Base-by-base conservation (phyloP, 148 eudicot genomes). In the Rhododendron ovatum region DNA sequence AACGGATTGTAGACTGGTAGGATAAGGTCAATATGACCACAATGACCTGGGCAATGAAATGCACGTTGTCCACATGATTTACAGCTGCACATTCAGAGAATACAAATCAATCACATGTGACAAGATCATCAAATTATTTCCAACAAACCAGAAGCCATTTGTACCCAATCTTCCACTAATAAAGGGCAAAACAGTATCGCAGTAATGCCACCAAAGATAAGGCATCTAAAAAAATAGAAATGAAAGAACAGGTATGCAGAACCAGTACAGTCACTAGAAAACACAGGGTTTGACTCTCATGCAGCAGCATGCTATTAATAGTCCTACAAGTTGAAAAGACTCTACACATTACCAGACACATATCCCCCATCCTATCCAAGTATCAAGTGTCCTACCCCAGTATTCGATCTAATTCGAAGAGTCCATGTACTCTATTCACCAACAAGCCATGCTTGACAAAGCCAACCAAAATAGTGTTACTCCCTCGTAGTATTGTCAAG, bases 1-100 rank as follows among this genome's bases (percentile, higher is more conserved):
- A 97, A 86, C 3, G 99, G 99, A 77, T 95, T 95, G 89, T 92
- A 95, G 85, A 90, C 93, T 35, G 89, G 85, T 78, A 90, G 84
- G 65, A 92, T 90, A 81, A 97, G 95, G 41, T 95, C 96, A 71
- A 97, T 93, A 88, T 97, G 96, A 78, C 99, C 99, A 89, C 94
- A 97, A 91, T 97, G 99, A 86, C 99, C 99, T 2, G 94, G 87
- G 89, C 99, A 97, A 83, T 83, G 28, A 87, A 77, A 90, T 55
- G 90, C 74, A 35, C 92, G 93, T 82, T 90, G 98, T 73, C 96
- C 95, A 87, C 99, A 97, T 35, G 94, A 83, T 91, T 90, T 94
- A 88, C 99, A 97, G 30, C 95, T 95, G 95, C 95, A 92, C 41
- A 87, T 6, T 47, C 47, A 43, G 48, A 48, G 10, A 33, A 48